Base-by-base conservation (phyloP, 2,329 filamentous ascomycete genomes). In the Graphilbum sp. region DNA sequence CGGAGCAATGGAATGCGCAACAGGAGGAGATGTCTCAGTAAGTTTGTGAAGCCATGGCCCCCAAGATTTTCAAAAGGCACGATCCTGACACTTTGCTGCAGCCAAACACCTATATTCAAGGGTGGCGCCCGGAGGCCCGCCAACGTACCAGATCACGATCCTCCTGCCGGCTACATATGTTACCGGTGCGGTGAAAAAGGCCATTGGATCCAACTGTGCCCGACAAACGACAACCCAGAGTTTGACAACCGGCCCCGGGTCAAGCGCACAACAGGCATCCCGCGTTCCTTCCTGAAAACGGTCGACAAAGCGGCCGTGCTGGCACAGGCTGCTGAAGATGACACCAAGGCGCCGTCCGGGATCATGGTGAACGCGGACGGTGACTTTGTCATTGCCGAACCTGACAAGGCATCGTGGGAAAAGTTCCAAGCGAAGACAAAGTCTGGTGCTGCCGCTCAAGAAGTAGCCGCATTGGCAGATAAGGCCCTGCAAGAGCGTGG, bases 141-240 rank as follows among this genome's bases (percentile, higher is more conserved):
- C 41, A 82, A 83, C 46, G 81, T 93, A 21, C 90, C 90, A 4
- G 87, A 93, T 49, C 87, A 94, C 52, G 85, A 90, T 34, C 87
- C 90, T 3, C 90, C 90, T 1, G 80, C 82, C 38, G 87, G 87
- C 38, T 98, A 98, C 57, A 79, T 95, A 44, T 98, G 90, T 61
- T 94, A 95, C 55, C 79, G 90, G 36, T 98, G 90, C 59, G 82
- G 86, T 44, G 81, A 95, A 57, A 95, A 95, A 62, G 90, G 87
- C n/a, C 90, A 98, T 57, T 98, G 88, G 88, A 98, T 98, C 45
- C 88, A 96, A 61, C 74, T 84, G 37, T 98, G 90, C 53, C 90
- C 90, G 7, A 98, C 88, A n/a, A 98, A 98, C 56, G 85, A 94
- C 55, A 87, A 98, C 48, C 88, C 90, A 3, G 87, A 86, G 43